These are phyloP conservation scores for Lachnellula occidentalis DNA, from an alignment of 2,329 filamentous ascomycete genomes.

Conservation along the genomic window DNA sequence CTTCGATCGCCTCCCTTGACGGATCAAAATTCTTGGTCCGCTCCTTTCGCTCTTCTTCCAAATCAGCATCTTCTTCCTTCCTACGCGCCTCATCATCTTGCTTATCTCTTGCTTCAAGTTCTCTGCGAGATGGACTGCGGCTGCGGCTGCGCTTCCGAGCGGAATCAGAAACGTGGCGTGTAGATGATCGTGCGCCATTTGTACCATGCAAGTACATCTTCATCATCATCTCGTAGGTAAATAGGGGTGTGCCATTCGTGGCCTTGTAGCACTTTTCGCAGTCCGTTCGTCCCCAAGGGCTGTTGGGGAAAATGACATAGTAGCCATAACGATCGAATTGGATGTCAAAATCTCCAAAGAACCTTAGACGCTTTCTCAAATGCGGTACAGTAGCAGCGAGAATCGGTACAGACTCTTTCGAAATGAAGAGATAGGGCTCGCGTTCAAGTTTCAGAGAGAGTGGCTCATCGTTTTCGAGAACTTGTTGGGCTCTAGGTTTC, in stretches of 20 bases:
- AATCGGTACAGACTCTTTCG: slow-evolving; percentile 81
- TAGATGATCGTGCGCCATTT: slow-evolving; percentile 13
- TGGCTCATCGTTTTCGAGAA: slow-evolving; percentile 52
- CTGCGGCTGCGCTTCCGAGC: slow-evolving; percentile 34
- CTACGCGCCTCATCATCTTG: slow-evolving; percentile 62
- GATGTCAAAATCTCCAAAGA: slow-evolving; percentile 75
- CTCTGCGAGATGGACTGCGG: slow-evolving; percentile 36
- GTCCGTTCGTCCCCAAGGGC: slow-evolving; percentile 69
- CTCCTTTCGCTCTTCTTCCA: slow-evolving; percentile 86
- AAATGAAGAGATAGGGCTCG: slow-evolving; percentile 85
- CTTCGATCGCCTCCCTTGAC: slow-evolving; percentile 74
- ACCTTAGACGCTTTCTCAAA: slow-evolving; percentile 82
- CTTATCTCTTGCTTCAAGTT: slow-evolving; percentile 47
- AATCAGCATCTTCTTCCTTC: slow-evolving; percentile 71
- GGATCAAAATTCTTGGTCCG: slow-evolving; percentile 86
- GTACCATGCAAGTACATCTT: slow-evolving; percentile 53
- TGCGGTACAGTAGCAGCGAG: slow-evolving; percentile 81
- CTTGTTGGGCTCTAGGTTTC: slow-evolving; percentile 43
- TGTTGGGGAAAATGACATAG: slow-evolving; percentile 85
- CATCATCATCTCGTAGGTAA: slow-evolving; percentile 92
- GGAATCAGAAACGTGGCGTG: slow-evolving; percentile 9
- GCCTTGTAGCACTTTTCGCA: slow-evolving; percentile 73
- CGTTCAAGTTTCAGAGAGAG: slow-evolving; percentile 66
- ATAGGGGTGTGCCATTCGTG: slow-evolving; percentile 77
- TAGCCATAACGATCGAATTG: slow-evolving; percentile 82